Evolutionary conservation across 768 basidiomycete genomes (phyloP), one percentile per base, ranked within the genome.

Genomic region (Mycena capillaripes): DNA sequence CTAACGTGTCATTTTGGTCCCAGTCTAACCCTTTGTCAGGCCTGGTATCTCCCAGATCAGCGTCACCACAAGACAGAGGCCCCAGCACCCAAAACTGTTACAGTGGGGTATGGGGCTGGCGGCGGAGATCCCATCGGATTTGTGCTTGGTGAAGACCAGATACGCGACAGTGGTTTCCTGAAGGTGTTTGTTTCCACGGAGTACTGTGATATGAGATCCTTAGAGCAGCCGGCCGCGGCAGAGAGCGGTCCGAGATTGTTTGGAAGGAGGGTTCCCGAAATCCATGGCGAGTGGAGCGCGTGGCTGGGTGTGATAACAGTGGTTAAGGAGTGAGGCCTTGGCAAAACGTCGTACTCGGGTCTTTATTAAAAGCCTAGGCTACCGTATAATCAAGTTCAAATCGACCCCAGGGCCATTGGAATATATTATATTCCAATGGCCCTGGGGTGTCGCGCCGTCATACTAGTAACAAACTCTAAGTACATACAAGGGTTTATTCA

Each of bases 121-220:
- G 55, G 32, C 14, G 55, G 55, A 57, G 36, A 57, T 36, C 55
- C 55, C 32, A 57, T 57, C 34, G 17, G 36, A 57, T 57, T 57
- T 8, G 32, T 34, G 17, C 55, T 57, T 17, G 55, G 36, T 36
- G 55, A 57, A 7, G 46, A n/a, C n/a, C 34, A 55, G n/a, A 36
- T 29, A 21, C 21, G 34, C 32, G 55, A 57, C 36, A 36, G 32
- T 10, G 55, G 55, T 17, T 57, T 57, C 55, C 55, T 57, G 34
- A 57, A 57, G 10, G 55, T 57, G 1, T 36, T 57, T 32, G 21
- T 57, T 57, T 57, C 55, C n/a, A 21, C 12, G 34, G 38, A 57
- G 38, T 57, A 57, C 34, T 32, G 36, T 34, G 56, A 57, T 34
- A 57, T 38, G 32, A 38, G 32, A 57, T 36, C 36, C 56, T 36